These are phyloP conservation scores for Pichia nanzhaoensis DNA, from an alignment of 805 yeast genomes.

Conservation along the genomic window DNA sequence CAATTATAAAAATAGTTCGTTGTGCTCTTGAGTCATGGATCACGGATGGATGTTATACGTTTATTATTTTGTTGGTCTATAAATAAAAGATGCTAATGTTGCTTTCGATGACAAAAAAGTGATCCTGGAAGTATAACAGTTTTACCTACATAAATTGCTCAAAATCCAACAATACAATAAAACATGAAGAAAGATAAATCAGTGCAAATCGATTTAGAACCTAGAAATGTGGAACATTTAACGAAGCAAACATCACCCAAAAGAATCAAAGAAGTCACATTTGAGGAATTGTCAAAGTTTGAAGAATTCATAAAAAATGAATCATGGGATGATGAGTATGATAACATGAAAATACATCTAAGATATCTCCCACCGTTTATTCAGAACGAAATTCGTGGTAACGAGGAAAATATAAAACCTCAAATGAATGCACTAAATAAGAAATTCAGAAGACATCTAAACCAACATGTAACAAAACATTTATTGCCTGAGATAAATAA, in stretches of 20 bases:
- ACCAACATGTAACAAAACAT: conserved; percentile 68
- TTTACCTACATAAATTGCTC: too few relatives aligned
- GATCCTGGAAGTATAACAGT: too few relatives aligned
- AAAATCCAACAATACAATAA: not conserved
- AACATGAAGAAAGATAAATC: conserved; percentile 21
- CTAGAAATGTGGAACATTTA: conserved; percentile 25
- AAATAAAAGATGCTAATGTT: too few relatives aligned
- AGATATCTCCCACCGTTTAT: conserved; percentile 69
- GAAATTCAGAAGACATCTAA: conserved; percentile 64
- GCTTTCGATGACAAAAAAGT: too few relatives aligned
- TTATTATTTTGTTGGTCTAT: too few relatives aligned
- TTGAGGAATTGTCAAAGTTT: conserved; percentile 58
- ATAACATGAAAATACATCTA: conserved; percentile 57
- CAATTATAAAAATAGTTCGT: too few relatives aligned
- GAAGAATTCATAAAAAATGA: conserved; percentile 61
- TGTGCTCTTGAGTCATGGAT: too few relatives aligned
- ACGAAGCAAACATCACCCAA: conserved; percentile 23
- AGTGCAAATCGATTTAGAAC: conserved; percentile 19
- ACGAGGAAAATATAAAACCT: conserved; percentile 64
- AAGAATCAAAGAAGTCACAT: conserved; percentile 28
- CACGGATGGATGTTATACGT: too few relatives aligned
- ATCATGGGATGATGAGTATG: conserved; percentile 68
- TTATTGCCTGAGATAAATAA: conserved; percentile 56
- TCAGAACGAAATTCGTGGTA: conserved; percentile 55
- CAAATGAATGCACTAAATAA: conserved; percentile 63